Base-by-base conservation (phyloP, 345 rosid species). In the Punica granatum region DNA sequence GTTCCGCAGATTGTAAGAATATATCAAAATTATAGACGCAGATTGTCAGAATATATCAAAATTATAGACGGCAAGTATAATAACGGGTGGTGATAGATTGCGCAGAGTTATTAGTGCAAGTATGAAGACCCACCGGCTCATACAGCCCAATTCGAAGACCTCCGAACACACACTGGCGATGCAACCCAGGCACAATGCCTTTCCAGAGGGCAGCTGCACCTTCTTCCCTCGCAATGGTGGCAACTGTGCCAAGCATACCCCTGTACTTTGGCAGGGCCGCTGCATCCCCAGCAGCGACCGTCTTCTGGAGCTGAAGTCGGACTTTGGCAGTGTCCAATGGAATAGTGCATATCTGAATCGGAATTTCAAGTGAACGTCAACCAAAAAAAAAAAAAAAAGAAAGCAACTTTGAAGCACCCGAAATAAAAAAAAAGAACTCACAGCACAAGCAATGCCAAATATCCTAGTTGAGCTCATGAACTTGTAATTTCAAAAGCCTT, bases 321-420 rank as follows among this genome's bases (percentile, higher is more conserved):
- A 95, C 99, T 80, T 95, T 92, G 36, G 99, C 99, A 77, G 96
- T 90, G 78, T 92, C 98, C 83, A 95, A 72, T 19, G 99, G 99
- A 80, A 95, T 92, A 7, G 99, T 95, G 67, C 96, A 92, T 42
- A 90, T 77, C 99, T 95, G 79, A 70, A 79, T 59, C 72, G 19
- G 61, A 36, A 63, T 64, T 37, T 64, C 33, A 21, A 67, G 44
- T 51, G 61, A 21, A 60, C 34, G 65, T 12, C 13, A 28, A n/a
- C n/a, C n/a, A n/a, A n/a, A n/a, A 60, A 41, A 65, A 37, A 56
- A 48, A 66, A 39, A 34, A 36, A 53, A 2, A 46, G 0, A 46
- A 46, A 14, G 16, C 51, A 46, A 46, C 51, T n/a, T 16, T 46
- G 51, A 46, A 46, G 51, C 51, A 16, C 21, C 51, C n/a, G 19